Evolutionary conservation across 805 yeast genomes (phyloP).

Genomic region (Kodamaea kakaduensis): DNA sequence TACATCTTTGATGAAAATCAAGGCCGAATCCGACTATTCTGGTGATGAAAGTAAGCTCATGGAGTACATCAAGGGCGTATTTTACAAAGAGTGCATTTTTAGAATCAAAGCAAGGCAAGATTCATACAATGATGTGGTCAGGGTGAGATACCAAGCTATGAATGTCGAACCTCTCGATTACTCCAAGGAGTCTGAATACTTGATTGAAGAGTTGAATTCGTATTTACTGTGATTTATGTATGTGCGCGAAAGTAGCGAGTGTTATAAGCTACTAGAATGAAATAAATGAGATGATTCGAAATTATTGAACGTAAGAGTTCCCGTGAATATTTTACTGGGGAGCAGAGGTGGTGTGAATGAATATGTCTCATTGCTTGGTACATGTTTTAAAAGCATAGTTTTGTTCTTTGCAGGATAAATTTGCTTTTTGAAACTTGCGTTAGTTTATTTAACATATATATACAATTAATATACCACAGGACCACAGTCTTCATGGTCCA

Average conservation of each 20-base stretch:
- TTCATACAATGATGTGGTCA: constrained; percentile 69
- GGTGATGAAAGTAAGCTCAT: constrained; percentile 32
- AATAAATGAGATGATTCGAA: too few species aligned
- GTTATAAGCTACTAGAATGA: neutral
- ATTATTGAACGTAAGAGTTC: constrained; percentile 1
- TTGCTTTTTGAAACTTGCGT: too few species aligned
- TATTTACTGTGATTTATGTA: constrained; percentile 18
- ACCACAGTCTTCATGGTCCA: too few species aligned
- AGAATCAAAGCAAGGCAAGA: constrained; percentile 82
- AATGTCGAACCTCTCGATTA: constrained; percentile 52
- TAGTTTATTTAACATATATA: too few species aligned
- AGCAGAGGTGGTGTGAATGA: neutral
- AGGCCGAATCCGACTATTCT: constrained; percentile 33
- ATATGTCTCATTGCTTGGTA: neutral
- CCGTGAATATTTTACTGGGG: neutral
- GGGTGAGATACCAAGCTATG: constrained; percentile 71
- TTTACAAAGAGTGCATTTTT: constrained; percentile 69
- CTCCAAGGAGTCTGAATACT: constrained; percentile 55
- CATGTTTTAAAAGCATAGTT: too few species aligned
- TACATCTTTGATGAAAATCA: constrained; percentile 52
- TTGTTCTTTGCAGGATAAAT: too few species aligned
- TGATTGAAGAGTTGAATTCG: constrained; percentile 45
- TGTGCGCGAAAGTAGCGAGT: neutral
- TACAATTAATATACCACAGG: too few species aligned
- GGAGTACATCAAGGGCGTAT: constrained; percentile 42